Base-by-base conservation (phyloP, 768 basidiomycete genomes). In the Russula emetica region DNA sequence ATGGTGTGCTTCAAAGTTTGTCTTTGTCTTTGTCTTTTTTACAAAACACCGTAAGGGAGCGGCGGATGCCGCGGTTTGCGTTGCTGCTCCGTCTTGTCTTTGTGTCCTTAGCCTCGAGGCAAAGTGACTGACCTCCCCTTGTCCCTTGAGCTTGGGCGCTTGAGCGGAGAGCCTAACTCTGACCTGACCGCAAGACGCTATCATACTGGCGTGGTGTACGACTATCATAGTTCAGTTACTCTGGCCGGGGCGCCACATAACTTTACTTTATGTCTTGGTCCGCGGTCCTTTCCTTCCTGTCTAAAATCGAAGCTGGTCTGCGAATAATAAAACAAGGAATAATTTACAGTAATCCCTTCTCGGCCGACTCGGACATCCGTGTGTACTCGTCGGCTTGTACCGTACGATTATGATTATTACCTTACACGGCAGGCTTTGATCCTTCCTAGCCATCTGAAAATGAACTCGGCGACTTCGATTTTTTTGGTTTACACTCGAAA, bases 221-320 rank as follows among this genome's bases (percentile, higher is more conserved):
- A 36, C 32, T n/a, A 42, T 5, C 3, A 14, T 7, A n/a, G 47
- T 24, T 18, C n/a, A 14, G 18, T 22, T 28, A 38, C 36, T 26
- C 55, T 55, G 38, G 26, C 9, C 8, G 55, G 38, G 26, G 18
- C 8, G 55, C 55, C 55, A 42, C 55, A 42, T 28, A 55, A 55
- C 38, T 55, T 55, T 40, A 38, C 45, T 13, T 22, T 45, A 22
- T 22, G 44, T 20, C 44, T 50, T 26, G 26, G 24, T 28, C 24
- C 24, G 49, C 49, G 49, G 49, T 50, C 14, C 49, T 3, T 50
- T 28, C 49, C 16, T 8, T 47, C n/a, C 20, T 11, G n/a, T 45
- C n/a, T 45, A 10, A 45, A 26, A 26, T 24, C 24, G 22, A 49
- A 49, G 47, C 24, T 49, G 24, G 47, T 4, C 49, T 50, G 49